These are phyloP conservation scores for Acacia melanoxylon DNA, from an alignment of 306 rosid genomes.

Conservation along the genomic window DNA sequence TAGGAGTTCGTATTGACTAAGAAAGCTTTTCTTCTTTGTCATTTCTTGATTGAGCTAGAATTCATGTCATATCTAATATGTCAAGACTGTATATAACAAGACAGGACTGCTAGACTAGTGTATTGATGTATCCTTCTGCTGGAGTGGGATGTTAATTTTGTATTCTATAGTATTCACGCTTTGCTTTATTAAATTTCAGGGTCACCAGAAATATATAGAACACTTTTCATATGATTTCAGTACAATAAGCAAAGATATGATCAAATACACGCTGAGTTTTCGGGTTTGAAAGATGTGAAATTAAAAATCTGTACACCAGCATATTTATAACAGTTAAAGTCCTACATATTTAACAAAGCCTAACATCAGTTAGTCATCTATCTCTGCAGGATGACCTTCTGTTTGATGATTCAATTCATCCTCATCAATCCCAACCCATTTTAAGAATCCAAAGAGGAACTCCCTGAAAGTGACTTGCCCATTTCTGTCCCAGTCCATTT, in stretches of 20 bases:
- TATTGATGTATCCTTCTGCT: constrained; percentile 26
- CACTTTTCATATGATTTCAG: not conserved
- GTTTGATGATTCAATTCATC: constrained; percentile 50
- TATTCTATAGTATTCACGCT: not conserved
- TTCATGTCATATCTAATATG: constrained; percentile 18
- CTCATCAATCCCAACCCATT: constrained; percentile 80
- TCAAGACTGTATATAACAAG: constrained; percentile 26
- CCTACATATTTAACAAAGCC: constrained; percentile 23
- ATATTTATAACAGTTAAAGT: constrained; percentile 10
- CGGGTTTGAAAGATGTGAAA: not conserved
- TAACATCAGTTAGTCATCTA: constrained; percentile 15
- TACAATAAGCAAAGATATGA: not conserved
- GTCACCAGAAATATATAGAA: constrained; percentile 8
- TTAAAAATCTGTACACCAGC: not conserved
- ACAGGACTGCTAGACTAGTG: constrained; percentile 13
- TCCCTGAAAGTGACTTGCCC: constrained; percentile 79
- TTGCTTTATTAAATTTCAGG: constrained; percentile 14
- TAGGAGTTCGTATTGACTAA: constrained; percentile 29
- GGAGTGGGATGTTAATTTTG: constrained; percentile 19
- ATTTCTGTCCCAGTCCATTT: constrained; percentile 88
- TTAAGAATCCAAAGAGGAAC: constrained; percentile 80
- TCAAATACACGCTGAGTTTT: not conserved
- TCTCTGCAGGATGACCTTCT: constrained; percentile 19
- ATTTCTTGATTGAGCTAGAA: constrained; percentile 18
- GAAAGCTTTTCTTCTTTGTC: constrained; percentile 19